These are phyloP conservation scores for Trichoderma sp. DNA, from an alignment of 2,329 filamentous ascomycete genomes.

Conservation along the genomic window DNA sequence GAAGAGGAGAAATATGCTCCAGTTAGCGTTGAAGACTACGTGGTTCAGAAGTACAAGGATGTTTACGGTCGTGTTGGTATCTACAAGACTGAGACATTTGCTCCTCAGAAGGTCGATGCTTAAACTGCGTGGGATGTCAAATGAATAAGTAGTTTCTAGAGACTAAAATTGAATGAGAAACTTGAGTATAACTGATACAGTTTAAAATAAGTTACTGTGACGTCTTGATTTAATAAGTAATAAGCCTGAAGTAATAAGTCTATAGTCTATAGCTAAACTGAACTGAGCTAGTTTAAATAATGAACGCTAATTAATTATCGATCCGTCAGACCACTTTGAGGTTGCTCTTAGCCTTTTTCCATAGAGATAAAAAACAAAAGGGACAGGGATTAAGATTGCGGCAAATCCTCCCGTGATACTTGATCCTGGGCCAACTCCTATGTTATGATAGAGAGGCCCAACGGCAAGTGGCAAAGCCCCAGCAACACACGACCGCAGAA, in stretches of 20 bases:
- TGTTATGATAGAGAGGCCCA: constrained; percentile 58
- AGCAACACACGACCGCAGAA: constrained; percentile 64
- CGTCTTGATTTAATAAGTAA: too few species aligned
- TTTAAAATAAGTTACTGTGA: too few species aligned
- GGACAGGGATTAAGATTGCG: constrained; percentile 52
- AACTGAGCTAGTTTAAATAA: too few species aligned
- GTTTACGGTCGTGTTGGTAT: constrained; percentile 10
- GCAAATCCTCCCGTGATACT: constrained; percentile 61
- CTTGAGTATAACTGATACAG: too few species aligned
- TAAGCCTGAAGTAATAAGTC: too few species aligned
- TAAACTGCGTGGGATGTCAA: too few species aligned
- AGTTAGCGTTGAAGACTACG: constrained; percentile 16
- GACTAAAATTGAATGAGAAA: too few species aligned
- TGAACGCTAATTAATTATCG: too few species aligned
- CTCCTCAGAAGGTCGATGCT: too few species aligned
- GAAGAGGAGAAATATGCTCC: constrained; percentile 19
- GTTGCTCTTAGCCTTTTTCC: constrained; percentile 54
- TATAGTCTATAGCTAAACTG: too few species aligned
- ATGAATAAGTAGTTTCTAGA: too few species aligned
- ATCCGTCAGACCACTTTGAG: constrained; percentile 44
- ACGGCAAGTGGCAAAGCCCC: constrained; percentile 72
- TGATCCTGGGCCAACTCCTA: constrained; percentile 63
- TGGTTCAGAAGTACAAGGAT: background rate
- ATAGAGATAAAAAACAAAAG: constrained; percentile 55
- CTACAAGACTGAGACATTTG: background rate